These are phyloP conservation scores for Candida freyschussii DNA, from an alignment of 1,139 yeast species.

Conservation along the genomic window DNA sequence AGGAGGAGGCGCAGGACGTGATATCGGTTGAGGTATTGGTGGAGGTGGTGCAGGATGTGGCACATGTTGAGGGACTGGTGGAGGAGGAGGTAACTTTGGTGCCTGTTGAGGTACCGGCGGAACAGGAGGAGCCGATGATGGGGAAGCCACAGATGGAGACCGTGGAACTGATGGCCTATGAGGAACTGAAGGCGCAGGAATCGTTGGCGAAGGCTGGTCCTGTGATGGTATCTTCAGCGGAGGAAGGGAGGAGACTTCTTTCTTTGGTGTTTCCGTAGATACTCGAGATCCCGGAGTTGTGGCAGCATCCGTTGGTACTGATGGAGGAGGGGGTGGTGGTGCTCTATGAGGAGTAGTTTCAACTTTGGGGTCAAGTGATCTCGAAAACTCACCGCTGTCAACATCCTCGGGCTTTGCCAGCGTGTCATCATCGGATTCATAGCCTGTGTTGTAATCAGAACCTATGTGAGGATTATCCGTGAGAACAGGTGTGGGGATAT, in stretches of 20 bases:
- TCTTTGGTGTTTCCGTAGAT: constrained; percentile 13
- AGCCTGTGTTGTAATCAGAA: constrained; percentile 26
- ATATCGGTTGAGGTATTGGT: constrained; percentile 23
- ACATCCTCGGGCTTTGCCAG: neutral
- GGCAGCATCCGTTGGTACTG: constrained; percentile 3
- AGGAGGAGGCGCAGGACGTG: constrained; percentile 20
- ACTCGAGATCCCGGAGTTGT: constrained; percentile 10
- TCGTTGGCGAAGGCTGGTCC: constrained; percentile 20
- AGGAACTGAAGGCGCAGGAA: constrained; percentile 12
- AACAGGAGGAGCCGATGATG: constrained; percentile 10
- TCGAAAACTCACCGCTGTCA: constrained; percentile 6
- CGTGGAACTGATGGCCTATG: constrained; percentile 15
- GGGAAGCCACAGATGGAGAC: constrained; percentile 20
- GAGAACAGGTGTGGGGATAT: constrained; percentile 8
- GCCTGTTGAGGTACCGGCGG: constrained; percentile 2
- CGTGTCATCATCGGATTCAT: constrained; percentile 26
- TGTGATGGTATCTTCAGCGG: constrained; percentile 4
- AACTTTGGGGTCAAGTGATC: constrained; percentile 8
- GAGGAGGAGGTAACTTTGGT: constrained; percentile 15
- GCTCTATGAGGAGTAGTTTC: constrained; percentile 6
- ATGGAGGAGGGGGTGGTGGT: constrained; percentile 15
- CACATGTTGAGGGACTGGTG: constrained; percentile 11
- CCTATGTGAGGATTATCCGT: constrained; percentile 8
- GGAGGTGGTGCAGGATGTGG: constrained; percentile 2
- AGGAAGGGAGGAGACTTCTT: too few relatives aligned